phyloP scores from a whole-genome alignment of 1,284 basidiomycete genomes.

The Papiliotrema nemorosa region DNA sequence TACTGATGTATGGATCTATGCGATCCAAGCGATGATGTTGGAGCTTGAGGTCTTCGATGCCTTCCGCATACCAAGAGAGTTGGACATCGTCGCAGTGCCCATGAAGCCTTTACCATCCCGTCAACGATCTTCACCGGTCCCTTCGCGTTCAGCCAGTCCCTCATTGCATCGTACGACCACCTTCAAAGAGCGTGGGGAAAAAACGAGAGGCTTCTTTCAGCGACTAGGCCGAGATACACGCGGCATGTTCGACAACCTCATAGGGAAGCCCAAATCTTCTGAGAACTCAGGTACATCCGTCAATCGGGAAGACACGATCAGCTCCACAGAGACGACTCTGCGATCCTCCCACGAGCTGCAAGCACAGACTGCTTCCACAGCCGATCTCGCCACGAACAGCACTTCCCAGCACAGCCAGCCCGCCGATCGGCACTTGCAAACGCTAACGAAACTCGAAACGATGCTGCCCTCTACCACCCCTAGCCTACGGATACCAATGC shows the following conservation, averaged over 20 bases:
- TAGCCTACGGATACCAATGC: constrained; percentile 28
- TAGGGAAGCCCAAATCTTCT: constrained; percentile 9
- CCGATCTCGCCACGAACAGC: no score
- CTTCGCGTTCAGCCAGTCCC: not conserved
- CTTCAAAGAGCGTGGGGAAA: constrained; percentile 6
- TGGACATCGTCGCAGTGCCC: constrained; percentile 16
- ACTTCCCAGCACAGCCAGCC: constrained; percentile 4
- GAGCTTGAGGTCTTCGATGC: constrained; percentile 33
- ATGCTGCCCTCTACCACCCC: constrained; percentile 29
- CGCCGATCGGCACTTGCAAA: constrained; percentile 18
- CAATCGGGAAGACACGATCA: not conserved
- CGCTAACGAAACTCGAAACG: constrained; percentile 13
- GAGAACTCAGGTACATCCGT: constrained; percentile 1
- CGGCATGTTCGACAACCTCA: constrained; percentile 20
- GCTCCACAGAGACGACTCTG: not conserved
- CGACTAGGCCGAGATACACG: constrained; percentile 24
- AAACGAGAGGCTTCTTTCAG: constrained; percentile 22
- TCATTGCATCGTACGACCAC: not conserved
- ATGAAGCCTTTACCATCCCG: constrained; percentile 4
- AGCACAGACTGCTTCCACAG: not conserved
- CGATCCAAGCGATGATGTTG: constrained; percentile 25
- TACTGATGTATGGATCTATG: constrained; percentile 21
- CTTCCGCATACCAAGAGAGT: constrained; percentile 29
- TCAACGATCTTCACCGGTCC: not conserved
- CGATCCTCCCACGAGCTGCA: not conserved